A percentile compares a stretch with the other conserved stretches of the same genome.
These are phyloP conservation scores for Gossypium stocksii DNA, from an alignment of 345 rosid species.

Conservation along the genomic window DNA sequence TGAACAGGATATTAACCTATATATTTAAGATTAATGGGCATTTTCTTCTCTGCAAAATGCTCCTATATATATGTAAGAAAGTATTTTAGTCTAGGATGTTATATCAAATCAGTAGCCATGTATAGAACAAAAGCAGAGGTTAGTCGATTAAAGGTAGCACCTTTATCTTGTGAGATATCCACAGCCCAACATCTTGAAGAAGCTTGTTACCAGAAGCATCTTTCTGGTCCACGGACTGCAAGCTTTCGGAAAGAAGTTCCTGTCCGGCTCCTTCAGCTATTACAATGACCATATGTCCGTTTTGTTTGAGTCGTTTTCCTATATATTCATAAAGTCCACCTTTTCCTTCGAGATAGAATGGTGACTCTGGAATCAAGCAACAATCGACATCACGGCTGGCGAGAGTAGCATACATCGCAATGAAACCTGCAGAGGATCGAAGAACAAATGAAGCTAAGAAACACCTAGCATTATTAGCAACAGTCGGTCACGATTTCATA, in stretches of 20 bases:
- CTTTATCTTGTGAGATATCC: slow-evolving; percentile 73
- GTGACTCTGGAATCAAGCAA: slow-evolving; percentile 93
- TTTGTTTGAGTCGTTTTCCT: slow-evolving; percentile 56
- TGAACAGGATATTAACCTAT: slow-evolving; percentile 41
- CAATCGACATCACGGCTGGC: slow-evolving; percentile 91
- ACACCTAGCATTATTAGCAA: background rate
- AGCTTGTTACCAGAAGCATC: slow-evolving; percentile 91
- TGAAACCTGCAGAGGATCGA: slow-evolving; percentile 43
- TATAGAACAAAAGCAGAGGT: background rate
- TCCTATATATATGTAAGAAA: slow-evolving; percentile 30
- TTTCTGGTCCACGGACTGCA: slow-evolving; percentile 38
- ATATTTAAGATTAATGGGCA: slow-evolving; percentile 72
- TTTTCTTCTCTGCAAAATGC: slow-evolving; percentile 45
- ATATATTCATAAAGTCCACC: slow-evolving; percentile 79
- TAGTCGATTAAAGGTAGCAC: slow-evolving; percentile 22
- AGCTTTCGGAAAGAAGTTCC: slow-evolving; percentile 59
- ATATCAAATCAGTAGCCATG: background rate
- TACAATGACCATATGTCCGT: slow-evolving; percentile 86
- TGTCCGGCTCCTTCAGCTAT: slow-evolving; percentile 91
- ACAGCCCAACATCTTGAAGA: slow-evolving; percentile 73
- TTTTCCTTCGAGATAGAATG: slow-evolving; percentile 80
- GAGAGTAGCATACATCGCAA: slow-evolving; percentile 77
- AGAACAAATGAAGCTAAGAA: background rate
- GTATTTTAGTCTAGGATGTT: background rate
- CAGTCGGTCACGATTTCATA: slow-evolving; percentile 15